Evolutionary conservation across 2,329 filamentous ascomycete species (phyloP).

Genomic region (Colletotrichum horii): DNA sequence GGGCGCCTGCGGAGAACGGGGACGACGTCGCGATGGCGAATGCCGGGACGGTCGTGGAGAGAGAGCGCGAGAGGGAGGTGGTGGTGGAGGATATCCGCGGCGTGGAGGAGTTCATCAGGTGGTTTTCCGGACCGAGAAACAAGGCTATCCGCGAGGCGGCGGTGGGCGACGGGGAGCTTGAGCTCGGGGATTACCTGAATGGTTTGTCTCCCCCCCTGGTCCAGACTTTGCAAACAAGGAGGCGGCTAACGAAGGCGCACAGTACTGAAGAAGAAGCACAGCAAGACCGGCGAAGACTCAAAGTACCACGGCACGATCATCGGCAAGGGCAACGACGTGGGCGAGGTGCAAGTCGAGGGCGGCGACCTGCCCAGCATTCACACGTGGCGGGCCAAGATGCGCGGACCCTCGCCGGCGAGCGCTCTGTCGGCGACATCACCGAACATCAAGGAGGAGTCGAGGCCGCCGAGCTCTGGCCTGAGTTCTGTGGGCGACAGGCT

Average conservation of each 20-base stretch:
- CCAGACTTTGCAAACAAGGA: not conserved
- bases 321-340: conserved; percentile 71
- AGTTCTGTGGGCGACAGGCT: conserved; percentile 60
- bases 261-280: conserved; percentile 92
- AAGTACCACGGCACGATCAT: conserved; percentile 86
- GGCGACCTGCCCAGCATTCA: conserved; percentile 70
- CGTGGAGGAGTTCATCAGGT: conserved; percentile 77
- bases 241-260: not conserved
- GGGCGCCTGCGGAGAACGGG: conserved; percentile 68
- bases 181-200: conserved; percentile 73
- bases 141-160: conserved; percentile 83
- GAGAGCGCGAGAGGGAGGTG: not conserved
- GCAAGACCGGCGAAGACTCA: conserved; percentile 85
- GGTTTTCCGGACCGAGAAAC: conserved; percentile 77
- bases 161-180: conserved; percentile 68
- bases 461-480: conserved; percentile 59
- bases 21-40: not conserved
- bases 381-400: conserved; percentile 63
- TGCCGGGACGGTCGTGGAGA: not conserved
- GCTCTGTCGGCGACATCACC: conserved; percentile 19
- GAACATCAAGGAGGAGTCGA: conserved; percentile 34
- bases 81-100: conserved; percentile 67
- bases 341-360: conserved; percentile 79
- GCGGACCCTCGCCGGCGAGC: conserved; percentile 27
- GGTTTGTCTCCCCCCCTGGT: conserved; percentile 46